Conservation (phyloP, 192 early-diverging fungal genomes). For the Coemansia brasiliensis region DNA sequence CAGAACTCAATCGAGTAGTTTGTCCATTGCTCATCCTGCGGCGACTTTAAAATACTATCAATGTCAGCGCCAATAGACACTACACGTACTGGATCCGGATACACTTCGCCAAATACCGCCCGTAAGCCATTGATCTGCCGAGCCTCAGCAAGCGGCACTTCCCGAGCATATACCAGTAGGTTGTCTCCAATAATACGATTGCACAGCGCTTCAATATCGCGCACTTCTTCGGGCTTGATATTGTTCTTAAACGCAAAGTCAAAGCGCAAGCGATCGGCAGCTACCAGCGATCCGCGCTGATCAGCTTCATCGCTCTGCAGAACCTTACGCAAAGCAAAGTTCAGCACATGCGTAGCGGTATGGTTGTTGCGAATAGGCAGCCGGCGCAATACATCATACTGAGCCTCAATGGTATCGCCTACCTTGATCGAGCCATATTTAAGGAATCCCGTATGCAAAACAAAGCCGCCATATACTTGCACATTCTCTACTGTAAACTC, state of each 20-base stretch:
- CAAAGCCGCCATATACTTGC: conserved; percentile 92
- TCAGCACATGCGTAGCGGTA: conserved; percentile 93
- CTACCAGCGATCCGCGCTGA: conserved; percentile 95
- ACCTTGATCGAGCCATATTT: conserved; percentile 80
- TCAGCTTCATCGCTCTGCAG: conserved; percentile 74
- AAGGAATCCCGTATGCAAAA: conserved; percentile 93
- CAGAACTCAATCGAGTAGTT: conserved; percentile 93
- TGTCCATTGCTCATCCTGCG: conserved; percentile 77
- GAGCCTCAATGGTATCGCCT: conserved; percentile 69
- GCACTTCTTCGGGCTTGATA: conserved; percentile 67
- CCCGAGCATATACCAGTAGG: conserved; percentile 74
- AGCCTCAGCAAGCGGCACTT: conserved; percentile 79
- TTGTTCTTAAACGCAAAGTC: conserved; percentile 84
- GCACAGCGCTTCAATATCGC: conserved; percentile 74
- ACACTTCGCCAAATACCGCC: conserved; percentile 96
- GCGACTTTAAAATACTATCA: conserved; percentile 80
- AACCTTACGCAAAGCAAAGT: conserved; percentile 87
- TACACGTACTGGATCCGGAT: conserved; percentile 97
- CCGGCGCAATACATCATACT: conserved; percentile 88
- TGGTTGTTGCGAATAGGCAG: conserved; percentile 94
- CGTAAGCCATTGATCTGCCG: conserved; percentile 88
- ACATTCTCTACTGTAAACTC: conserved; percentile 93
- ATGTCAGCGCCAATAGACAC: conserved; percentile 89
- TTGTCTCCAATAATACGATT: conserved; percentile 76
- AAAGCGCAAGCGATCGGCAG: conserved; percentile 95